Percentiles rank a stretch among this genome's conserved stretches.
Evolutionary conservation across 140 eudicot genomes (phyloP).

Genomic region (Erigeron philadelphicus): DNA sequence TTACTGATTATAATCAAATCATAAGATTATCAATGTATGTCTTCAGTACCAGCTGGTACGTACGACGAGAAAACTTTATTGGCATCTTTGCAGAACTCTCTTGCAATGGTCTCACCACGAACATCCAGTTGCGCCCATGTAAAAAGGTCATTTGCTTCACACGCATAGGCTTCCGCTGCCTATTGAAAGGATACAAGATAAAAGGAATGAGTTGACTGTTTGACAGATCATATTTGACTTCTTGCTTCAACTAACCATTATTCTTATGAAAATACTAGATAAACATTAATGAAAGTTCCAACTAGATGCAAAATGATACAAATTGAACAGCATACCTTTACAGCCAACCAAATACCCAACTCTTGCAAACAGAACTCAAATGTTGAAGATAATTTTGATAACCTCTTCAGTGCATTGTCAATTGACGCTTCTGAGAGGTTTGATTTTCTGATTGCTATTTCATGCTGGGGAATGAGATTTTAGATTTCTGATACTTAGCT

Average conservation of each 20-base stretch:
- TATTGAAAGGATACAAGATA: slow-evolving; percentile 18
- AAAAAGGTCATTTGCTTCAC: slow-evolving; percentile 37
- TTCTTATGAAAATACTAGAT: background rate
- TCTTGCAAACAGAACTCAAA: slow-evolving; percentile 52
- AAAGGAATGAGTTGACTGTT: background rate
- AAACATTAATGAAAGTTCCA: background rate
- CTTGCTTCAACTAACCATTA: slow-evolving; percentile 2
- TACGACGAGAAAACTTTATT: slow-evolving; percentile 25
- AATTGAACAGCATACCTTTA: slow-evolving; percentile 46
- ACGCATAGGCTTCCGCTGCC: slow-evolving; percentile 66
- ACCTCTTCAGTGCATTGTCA: slow-evolving; percentile 36
- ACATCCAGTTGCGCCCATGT: slow-evolving; percentile 51
- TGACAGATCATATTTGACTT: slow-evolving; percentile 12
- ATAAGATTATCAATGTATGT: background rate
- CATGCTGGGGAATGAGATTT: slow-evolving; percentile 36
- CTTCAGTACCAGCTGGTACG: slow-evolving; percentile 58
- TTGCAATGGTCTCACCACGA: slow-evolving; percentile 40
- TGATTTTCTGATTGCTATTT: slow-evolving; percentile 17
- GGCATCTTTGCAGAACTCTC: slow-evolving; percentile 48
- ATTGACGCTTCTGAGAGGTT: slow-evolving; percentile 32
- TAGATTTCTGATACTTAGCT: slow-evolving; percentile 4
- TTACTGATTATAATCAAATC: background rate
- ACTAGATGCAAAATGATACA: background rate
- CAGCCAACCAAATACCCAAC: slow-evolving; percentile 76
- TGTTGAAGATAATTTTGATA: slow-evolving; percentile 29